These are phyloP conservation scores for Daldinia decipiens DNA, from an alignment of 495 filamentous ascomycete species.

Conservation along the genomic window DNA sequence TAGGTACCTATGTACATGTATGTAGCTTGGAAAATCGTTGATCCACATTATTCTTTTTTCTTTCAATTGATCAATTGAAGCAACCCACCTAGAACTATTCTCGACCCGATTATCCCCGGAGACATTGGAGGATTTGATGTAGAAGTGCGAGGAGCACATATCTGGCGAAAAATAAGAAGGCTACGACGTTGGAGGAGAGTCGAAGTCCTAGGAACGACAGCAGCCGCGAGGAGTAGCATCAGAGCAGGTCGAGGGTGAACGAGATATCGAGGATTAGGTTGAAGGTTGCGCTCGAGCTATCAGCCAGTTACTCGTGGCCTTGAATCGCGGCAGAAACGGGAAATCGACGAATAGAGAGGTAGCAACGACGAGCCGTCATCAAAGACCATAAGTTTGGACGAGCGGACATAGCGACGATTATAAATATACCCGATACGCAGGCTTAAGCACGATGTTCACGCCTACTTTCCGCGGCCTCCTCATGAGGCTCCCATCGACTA, in stretches of 20 bases:
- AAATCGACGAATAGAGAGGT: not conserved
- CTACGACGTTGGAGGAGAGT: not conserved
- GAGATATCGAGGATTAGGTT: not conserved
- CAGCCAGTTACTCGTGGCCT: not conserved
- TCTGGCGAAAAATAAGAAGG: not conserved
- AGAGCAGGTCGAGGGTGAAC: not conserved
- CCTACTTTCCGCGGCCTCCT: conserved; percentile 42
- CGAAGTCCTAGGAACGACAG: not conserved
- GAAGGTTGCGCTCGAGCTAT: not conserved
- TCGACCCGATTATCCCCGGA: conserved; percentile 6
- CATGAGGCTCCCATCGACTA: conserved; percentile 23
- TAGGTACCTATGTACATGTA: too few relatives aligned
- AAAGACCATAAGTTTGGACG: not conserved
- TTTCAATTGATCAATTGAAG: conserved; percentile 5
- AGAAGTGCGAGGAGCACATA: not conserved
- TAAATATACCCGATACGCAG: not conserved
- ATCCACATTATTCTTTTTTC: conserved; percentile 10
- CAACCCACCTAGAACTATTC: not conserved
- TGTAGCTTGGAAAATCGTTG: conserved; percentile 12
- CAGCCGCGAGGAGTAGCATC: not conserved
- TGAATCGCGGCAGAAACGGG: not conserved
- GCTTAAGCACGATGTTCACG: conserved; percentile 34
- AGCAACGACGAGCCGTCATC: not conserved
- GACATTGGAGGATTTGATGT: not conserved
- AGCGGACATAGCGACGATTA: not conserved